These are phyloP conservation scores for Candida suzukii DNA, from an alignment of 805 yeast species.

Conservation along the genomic window DNA sequence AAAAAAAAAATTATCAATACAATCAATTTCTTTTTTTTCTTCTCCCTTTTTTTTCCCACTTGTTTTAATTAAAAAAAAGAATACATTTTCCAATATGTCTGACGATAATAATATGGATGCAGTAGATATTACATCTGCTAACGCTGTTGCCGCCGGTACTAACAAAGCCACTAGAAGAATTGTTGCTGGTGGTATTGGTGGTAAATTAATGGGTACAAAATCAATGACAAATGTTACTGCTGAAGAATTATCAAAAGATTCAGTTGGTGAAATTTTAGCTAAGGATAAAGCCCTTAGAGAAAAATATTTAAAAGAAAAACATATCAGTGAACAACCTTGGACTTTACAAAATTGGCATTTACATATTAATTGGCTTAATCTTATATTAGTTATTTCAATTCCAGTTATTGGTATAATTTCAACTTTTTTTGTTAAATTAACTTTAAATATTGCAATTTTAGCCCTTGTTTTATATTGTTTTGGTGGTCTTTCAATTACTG, in stretches of 20 bases:
- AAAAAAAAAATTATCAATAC: no score
- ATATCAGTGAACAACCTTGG: conserved; percentile 77
- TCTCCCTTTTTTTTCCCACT: no score
- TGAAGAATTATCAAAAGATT: conserved; percentile 49
- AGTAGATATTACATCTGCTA: conserved; percentile 63
- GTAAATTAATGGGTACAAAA: conserved; percentile 76
- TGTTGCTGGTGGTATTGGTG: conserved; percentile 73
- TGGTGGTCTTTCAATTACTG: conserved; percentile 74
- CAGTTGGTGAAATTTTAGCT: conserved; percentile 38
- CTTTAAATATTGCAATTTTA: conserved; percentile 36
- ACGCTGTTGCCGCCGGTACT: conserved; percentile 77
- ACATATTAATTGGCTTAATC: conserved; percentile 75
- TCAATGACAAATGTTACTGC: conserved; percentile 62
- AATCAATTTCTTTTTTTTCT: no score
- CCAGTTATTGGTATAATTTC: conserved; percentile 48
- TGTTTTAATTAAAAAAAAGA: no score
- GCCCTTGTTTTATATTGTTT: conserved; percentile 46
- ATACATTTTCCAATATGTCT: no score
- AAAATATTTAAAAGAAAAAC: conserved; percentile 36
- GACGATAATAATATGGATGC: conserved; percentile 20
- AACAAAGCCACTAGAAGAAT: conserved; percentile 63
- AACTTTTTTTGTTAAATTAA: conserved; percentile 42
- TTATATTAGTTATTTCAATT: conserved; percentile 52
- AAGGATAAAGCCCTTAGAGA: conserved; percentile 36
- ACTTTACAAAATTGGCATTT: conserved; percentile 63